phyloP scores from a whole-genome alignment of 1,284 basidiomycete species.

The Boletus mariae region DNA sequence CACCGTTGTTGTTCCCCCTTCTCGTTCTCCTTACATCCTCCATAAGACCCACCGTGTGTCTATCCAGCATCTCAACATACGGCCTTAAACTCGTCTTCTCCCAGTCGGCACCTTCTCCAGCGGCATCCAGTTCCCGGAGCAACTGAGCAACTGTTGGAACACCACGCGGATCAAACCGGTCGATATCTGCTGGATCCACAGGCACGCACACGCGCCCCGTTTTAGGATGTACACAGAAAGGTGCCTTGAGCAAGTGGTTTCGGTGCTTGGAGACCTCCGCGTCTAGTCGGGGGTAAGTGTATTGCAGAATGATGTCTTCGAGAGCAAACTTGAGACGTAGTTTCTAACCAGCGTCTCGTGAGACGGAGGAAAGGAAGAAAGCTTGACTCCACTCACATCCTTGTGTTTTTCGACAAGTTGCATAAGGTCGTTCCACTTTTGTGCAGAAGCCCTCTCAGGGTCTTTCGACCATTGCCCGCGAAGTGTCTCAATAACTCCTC shows the following conservation, averaged over 20 bases:
- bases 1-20: slow-evolving; percentile 34
- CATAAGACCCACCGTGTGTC: slow-evolving; percentile 61
- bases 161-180: slow-evolving; percentile 79
- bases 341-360: slow-evolving; percentile 26
- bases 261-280: slow-evolving; percentile 96
- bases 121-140: slow-evolving; percentile 70
- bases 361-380: neutral
- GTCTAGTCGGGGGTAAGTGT: slow-evolving; percentile 95
- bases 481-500: slow-evolving; percentile 45
- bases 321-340: slow-evolving; percentile 44
- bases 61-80: slow-evolving; percentile 88
- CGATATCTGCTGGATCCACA: slow-evolving; percentile 74
- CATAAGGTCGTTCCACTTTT: slow-evolving; percentile 78
- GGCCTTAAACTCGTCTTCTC: slow-evolving; percentile 77
- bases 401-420: slow-evolving; percentile 30
- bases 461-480: slow-evolving; percentile 60
- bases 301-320: slow-evolving; percentile 90
- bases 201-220: slow-evolving; percentile 97
- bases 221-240: slow-evolving; percentile 96
- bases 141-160: slow-evolving; percentile 89
- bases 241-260: slow-evolving; percentile 97
- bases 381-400: slow-evolving; percentile 9
- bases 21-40: slow-evolving; percentile 54
- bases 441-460: slow-evolving; percentile 51
- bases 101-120: slow-evolving; percentile 53